Evolutionary conservation across 306 rosid species (phyloP), one percentile per base, ranked within the genome.

Genomic region (Urtica urens): DNA sequence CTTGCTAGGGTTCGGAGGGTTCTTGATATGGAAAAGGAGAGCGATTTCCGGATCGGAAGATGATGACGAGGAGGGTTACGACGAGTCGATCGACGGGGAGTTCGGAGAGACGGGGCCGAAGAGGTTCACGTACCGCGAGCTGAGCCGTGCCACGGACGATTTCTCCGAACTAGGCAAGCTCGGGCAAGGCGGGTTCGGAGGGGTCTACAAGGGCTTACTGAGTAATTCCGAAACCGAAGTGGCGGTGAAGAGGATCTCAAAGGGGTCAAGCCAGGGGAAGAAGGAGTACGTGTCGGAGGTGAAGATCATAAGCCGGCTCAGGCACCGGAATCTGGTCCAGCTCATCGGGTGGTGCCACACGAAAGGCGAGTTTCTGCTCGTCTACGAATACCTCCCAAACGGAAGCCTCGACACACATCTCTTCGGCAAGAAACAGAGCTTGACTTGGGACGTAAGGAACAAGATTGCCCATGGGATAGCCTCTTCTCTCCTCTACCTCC

Each of bases 291-390:
- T 75, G 6, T 74, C 93, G 11, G 93, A 85, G 64, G 95, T 85
- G 20, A 75, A 46, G 48, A 70, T 73, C 20, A 85, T 85, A 26
- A 85, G 95, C 59, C 54, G 71, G 20, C 26, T 85, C 38, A 74
- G 95, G 35, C 95, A 78, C 19, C 68, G 80, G 49, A 85, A 85
- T 53, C 48, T 78, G 62, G 95, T 81, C 24, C 82, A 85, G 64
- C 87, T 85, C 40, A 40, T 78, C 46, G 95, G 93, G 6, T 81
- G 95, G 95, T 85, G 84, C 46, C 95, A 85, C 30, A 81, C 74
- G 53, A 58, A 53, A 53, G 76, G 74, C 26, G 93, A 85, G 22
- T 59, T 85, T 11, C 77, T 85, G 61, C 87, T 81, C 10, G 82
- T 78, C 13, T 81, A 85, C 23, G 58, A 53, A 24, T 23, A 37